Conservation (phyloP, 2,329 filamentous ascomycete species). For the Pleurostoma richardsiae region DNA sequence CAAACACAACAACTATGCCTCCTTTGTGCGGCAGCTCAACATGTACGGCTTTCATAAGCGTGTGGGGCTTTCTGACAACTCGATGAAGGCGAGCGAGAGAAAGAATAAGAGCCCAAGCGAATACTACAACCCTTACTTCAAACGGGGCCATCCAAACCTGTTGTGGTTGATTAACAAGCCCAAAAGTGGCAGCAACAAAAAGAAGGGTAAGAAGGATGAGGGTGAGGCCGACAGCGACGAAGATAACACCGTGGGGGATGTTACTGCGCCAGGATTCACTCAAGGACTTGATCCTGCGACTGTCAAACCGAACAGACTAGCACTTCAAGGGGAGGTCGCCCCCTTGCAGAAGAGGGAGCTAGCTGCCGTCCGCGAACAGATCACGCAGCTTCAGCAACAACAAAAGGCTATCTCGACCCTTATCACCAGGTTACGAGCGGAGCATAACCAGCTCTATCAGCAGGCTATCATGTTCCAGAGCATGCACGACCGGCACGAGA, state of each 20-base stretch:
- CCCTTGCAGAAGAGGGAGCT: conserved; percentile 67
- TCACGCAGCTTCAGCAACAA: conserved; percentile 77
- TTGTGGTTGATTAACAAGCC: conserved; percentile 97
- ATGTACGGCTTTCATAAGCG: conserved; percentile 99
- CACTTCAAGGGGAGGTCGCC: conserved; percentile 38
- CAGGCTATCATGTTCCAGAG: conserved; percentile 87
- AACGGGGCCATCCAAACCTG: conserved; percentile 84
- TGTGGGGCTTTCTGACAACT: conserved; percentile 89
- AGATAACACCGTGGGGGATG: conserved; percentile 38
- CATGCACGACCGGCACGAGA: conserved; percentile 93
- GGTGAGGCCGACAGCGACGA: conserved; percentile 70
- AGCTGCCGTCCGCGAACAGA: conserved; percentile 69
- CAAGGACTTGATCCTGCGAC: conserved; percentile 12
- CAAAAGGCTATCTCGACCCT: conserved; percentile 82
- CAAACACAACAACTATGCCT: conserved; percentile 98
- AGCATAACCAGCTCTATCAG: conserved; percentile 83
- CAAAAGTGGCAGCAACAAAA: conserved; percentile 61
- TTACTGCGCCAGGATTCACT: conserved; percentile 10
- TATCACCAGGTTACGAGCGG: conserved; percentile 73
- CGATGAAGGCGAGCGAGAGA: conserved; percentile 93
- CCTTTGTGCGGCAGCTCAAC: conserved; percentile 90
- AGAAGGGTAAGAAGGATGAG: conserved; percentile 57
- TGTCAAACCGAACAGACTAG: conserved; percentile 23
- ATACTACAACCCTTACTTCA: conserved; percentile 96
- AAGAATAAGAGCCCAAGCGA: conserved; percentile 98